Evolutionary conservation across 2,329 filamentous ascomycete species (phyloP).

Genomic region (Penicillium sp.): DNA sequence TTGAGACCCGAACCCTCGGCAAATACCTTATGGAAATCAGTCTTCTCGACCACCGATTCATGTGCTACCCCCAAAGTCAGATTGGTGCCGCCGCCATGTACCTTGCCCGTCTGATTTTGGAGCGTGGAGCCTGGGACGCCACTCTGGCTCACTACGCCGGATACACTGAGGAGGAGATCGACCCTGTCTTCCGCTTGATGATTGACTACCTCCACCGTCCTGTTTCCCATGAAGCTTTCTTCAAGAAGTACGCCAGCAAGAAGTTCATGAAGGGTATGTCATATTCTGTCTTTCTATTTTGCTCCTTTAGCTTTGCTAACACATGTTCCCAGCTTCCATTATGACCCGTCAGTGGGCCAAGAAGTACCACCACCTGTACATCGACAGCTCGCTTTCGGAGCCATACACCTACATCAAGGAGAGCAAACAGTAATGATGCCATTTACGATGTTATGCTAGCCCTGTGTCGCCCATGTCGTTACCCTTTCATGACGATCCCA

Average conservation of each 20-base stretch:
- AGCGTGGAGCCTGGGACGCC: slow-evolving; percentile 87
- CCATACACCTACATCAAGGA: slow-evolving; percentile 36
- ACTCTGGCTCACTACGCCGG: slow-evolving; percentile 89
- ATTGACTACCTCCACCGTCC: slow-evolving; percentile 92
- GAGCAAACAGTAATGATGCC: slow-evolving; percentile 29
- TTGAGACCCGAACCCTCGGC: slow-evolving; percentile 92
- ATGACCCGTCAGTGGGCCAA: slow-evolving; percentile 92
- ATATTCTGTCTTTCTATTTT: neutral
- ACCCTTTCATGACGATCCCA: slow-evolving; percentile 26
- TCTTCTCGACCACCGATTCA: slow-evolving; percentile 90
- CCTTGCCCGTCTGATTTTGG: slow-evolving; percentile 83
- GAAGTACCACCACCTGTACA: slow-evolving; percentile 58
- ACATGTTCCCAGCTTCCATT: slow-evolving; percentile 69
- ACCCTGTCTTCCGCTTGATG: slow-evolving; percentile 91
- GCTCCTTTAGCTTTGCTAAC: slow-evolving; percentile 20
- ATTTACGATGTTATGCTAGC: slow-evolving; percentile 28
- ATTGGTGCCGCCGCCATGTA: slow-evolving; percentile 95
- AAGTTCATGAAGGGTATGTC: slow-evolving; percentile 93
- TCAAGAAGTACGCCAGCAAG: slow-evolving; percentile 99
- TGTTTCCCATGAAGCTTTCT: slow-evolving; percentile 93
- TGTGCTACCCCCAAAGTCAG: slow-evolving; percentile 84
- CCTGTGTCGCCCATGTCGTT: slow-evolving; percentile 22
- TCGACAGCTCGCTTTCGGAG: slow-evolving; percentile 33
- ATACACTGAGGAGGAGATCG: slow-evolving; percentile 88
- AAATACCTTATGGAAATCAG: slow-evolving; percentile 99